Evolutionary conservation across 352 stramenopile species (phyloP), one percentile per base, ranked within the genome.

Genomic region (Thalassiosira ordinaria): DNA sequence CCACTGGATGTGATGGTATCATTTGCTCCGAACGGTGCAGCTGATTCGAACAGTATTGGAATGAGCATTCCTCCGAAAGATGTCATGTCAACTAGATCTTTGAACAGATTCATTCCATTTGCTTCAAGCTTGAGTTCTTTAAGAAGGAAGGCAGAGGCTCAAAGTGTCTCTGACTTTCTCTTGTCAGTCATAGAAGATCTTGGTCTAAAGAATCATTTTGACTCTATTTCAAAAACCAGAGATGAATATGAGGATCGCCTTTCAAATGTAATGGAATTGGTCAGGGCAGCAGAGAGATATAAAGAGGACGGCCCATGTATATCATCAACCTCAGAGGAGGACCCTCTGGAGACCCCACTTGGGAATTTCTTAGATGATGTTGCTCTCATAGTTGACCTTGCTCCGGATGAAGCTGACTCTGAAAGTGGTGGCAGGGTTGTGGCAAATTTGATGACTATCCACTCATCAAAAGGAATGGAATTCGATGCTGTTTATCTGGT

Each of bases 391-490:
- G 82, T 76, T 22, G 90, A 93, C 29, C 78, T 84, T 18, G 73
- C 76, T 33, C 77, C 82, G n/a, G 74, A 86, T 39, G 79, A 82
- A 18, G 16, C 61, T 29, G 60, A 80, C 13, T 39, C 61, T 31
- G 35, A 51, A 24, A 31, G 66, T 27, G 35, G 61, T 24, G 29
- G 75, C 29, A 49, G 72, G 20, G 61, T 91, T 31, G 67, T 91
- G 13, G 88, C 77, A 0, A 90, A 87, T 56, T 76, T 96, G 16
- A 94, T 95, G 86, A 95, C 92, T 14, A 90, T 96, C 44, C 92
- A 96, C 75, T 86, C 87, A 16, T 90, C 82, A 49, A 96, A 96
- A 80, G 92, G 92, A 24, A 91, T 95, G 74, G 92, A 96, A 55
- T 96, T 95, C 71, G 89, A 96, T 76, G 87, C 76, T 39, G 92